Percentiles rank a stretch among this genome's conserved stretches.
Evolutionary conservation across 1,284 basidiomycete genomes (phyloP).

Genomic region (Agaricales sp.): DNA sequence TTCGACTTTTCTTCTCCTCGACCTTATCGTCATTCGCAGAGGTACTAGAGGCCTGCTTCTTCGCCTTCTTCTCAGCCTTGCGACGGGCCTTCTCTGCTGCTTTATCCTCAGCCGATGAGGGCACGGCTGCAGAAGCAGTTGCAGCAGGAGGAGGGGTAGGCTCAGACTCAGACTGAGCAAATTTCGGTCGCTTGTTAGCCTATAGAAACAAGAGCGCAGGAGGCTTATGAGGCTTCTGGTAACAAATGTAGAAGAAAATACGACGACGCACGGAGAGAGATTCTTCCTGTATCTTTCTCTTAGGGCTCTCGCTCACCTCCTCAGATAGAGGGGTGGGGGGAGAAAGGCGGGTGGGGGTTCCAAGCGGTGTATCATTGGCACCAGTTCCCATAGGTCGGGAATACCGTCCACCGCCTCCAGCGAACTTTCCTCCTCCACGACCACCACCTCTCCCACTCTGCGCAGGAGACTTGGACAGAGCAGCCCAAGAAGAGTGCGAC

Average conservation of each 20-base stretch:
- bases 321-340: no score
- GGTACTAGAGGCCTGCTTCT: no score
- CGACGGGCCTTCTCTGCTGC: not conserved
- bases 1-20: conserved; percentile 10
- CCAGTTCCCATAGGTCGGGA: conserved; percentile 37
- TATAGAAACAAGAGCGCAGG: no score
- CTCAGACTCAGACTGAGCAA: not conserved
- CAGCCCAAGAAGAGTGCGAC: conserved; percentile 7
- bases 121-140: conserved; percentile 14
- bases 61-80: conserved; percentile 8
- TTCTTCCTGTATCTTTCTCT: no score
- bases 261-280: no score
- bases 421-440: conserved; percentile 19
- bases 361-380: conserved; percentile 59
- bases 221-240: no score
- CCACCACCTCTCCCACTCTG: conserved; percentile 10
- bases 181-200: no score
- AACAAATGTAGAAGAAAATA: no score
- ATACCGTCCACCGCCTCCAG: conserved; percentile 17
- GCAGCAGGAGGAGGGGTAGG: conserved; percentile 4
- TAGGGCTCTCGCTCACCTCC: no score
- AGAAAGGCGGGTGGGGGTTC: no score
- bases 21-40: conserved; percentile 16
- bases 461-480: conserved; percentile 7
- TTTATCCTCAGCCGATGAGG: conserved; percentile 10